Evolutionary conservation across 805 yeast genomes (phyloP).

Genomic region (Lachancea cidri): DNA sequence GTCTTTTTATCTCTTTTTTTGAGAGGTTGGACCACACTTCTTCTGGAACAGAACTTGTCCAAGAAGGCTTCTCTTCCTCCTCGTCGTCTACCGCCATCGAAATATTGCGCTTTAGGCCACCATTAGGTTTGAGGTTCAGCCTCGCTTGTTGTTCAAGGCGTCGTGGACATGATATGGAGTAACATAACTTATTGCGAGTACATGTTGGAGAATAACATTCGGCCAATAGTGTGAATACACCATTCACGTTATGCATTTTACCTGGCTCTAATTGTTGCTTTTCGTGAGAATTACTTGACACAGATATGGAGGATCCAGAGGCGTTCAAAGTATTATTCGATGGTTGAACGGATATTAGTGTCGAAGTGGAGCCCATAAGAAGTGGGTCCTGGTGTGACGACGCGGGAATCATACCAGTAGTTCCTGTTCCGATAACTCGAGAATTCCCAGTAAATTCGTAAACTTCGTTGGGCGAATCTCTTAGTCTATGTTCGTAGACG

Average conservation of each 20-base stretch:
- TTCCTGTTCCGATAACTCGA: constrained; percentile 27
- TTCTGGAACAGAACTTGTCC: constrained; percentile 90
- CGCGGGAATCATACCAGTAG: constrained; percentile 21
- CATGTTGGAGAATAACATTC: constrained; percentile 98
- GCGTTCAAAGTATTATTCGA: constrained; percentile 7
- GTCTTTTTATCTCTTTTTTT: constrained; percentile 83
- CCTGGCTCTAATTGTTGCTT: constrained; percentile 18
- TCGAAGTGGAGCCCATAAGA: constrained; percentile 20
- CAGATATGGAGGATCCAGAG: constrained; percentile 10
- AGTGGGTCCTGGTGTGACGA: constrained; percentile 24
- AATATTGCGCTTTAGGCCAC: constrained; percentile 68
- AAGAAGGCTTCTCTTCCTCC: constrained; percentile 75
- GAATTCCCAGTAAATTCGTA: constrained; percentile 64
- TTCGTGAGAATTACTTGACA: constrained; percentile 18
- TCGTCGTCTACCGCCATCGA: constrained; percentile 32
- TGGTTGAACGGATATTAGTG: constrained; percentile 12
- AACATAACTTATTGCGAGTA: constrained; percentile 79
- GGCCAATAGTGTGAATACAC: constrained; percentile 86
- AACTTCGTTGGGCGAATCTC: constrained; percentile 84
- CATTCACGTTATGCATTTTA: constrained; percentile 51
- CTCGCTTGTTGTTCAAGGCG: constrained; percentile 94
- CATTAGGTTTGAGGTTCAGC: constrained; percentile 79
- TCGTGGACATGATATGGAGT: constrained; percentile 94
- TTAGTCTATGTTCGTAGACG: constrained; percentile 84
- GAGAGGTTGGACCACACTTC: constrained; percentile 72